Evolutionary conservation across 257 asterid species (phyloP).

Genomic region (Marsdenia floribunda): DNA sequence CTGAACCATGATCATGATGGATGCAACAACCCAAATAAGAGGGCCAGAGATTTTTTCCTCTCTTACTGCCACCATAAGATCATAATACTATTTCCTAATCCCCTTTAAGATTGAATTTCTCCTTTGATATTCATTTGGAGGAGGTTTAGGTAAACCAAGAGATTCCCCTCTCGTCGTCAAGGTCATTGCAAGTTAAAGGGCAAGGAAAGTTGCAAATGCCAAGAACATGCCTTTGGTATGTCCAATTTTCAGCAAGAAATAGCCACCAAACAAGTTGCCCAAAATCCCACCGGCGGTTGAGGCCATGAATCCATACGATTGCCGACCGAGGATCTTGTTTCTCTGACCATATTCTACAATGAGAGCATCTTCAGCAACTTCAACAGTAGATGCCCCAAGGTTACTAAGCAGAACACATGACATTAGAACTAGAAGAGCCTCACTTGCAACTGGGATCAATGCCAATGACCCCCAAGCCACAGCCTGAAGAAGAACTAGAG

Average conservation of each 20-base stretch:
- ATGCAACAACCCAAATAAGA: slow-evolving; percentile 53
- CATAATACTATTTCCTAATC: slow-evolving; percentile 47
- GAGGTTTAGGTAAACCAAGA: slow-evolving; percentile 46
- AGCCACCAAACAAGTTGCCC: slow-evolving; percentile 78
- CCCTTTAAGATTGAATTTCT: slow-evolving; percentile 33
- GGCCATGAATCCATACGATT: slow-evolving; percentile 82
- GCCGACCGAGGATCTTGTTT: slow-evolving; percentile 54
- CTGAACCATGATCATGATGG: too few relatives aligned
- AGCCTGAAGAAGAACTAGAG: slow-evolving; percentile 70
- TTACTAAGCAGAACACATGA: slow-evolving; percentile 66
- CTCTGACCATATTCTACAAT: slow-evolving; percentile 70
- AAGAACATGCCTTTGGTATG: slow-evolving; percentile 68
- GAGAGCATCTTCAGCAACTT: slow-evolving; percentile 86
- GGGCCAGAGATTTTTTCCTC: slow-evolving; percentile 54
- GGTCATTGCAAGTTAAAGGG: slow-evolving; percentile 53
- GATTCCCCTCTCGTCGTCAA: slow-evolving; percentile 53
- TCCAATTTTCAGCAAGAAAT: slow-evolving; percentile 47
- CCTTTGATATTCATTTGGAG: slow-evolving; percentile 17
- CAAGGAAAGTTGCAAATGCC: slow-evolving; percentile 51
- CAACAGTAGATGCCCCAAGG: slow-evolving; percentile 77
- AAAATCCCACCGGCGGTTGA: slow-evolving; percentile 71
- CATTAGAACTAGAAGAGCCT: slow-evolving; percentile 49
- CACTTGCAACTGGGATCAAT: slow-evolving; percentile 55
- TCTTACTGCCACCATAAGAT: slow-evolving; percentile 46
- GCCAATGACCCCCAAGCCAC: slow-evolving; percentile 80